A percentile compares a stretch with the other conserved stretches of the same genome.
Conservation (phyloP, 768 basidiomycete species). For the Kwoniella bestiolae region DNA sequence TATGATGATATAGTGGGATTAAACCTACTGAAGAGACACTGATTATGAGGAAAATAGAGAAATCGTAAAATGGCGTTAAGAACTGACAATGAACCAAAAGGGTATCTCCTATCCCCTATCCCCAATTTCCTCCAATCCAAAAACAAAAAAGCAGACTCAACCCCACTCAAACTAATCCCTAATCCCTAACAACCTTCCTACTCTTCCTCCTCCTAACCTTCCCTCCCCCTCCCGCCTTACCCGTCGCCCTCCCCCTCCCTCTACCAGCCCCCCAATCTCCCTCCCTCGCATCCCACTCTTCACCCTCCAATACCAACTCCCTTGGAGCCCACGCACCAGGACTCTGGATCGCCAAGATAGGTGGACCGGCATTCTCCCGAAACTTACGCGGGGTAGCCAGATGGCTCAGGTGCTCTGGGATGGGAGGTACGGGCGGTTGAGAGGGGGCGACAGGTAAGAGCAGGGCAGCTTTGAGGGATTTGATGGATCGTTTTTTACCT, state of each 20-base stretch:
- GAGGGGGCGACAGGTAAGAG: constrained; percentile 37
- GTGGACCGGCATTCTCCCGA: constrained; percentile 21
- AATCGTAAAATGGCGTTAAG: neutral
- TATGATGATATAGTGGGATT: no score
- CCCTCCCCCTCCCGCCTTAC: neutral
- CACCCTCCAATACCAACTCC: constrained; percentile 53
- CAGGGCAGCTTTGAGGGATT: constrained; percentile 49
- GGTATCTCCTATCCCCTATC: neutral
- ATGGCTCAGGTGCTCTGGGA: constrained; percentile 18
- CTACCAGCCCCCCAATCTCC: constrained; percentile 36
- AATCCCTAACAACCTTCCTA: constrained; percentile 23
- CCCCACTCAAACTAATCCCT: no score
- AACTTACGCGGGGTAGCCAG: constrained; percentile 21
- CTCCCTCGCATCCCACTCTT: constrained; percentile 55
- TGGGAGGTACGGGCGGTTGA: constrained; percentile 36
- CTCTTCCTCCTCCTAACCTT: constrained; percentile 21
- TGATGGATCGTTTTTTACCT: constrained; percentile 43
- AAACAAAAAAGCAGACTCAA: no score
- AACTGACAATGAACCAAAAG: neutral
- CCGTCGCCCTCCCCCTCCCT: neutral
- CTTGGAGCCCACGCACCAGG: constrained; percentile 54
- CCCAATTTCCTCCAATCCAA: neutral
- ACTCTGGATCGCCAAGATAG: constrained; percentile 49
- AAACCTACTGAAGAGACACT: no score
- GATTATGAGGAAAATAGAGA: neutral